Base-by-base conservation (phyloP, 164 flowering plant species). In the Liquidambar formosana region DNA sequence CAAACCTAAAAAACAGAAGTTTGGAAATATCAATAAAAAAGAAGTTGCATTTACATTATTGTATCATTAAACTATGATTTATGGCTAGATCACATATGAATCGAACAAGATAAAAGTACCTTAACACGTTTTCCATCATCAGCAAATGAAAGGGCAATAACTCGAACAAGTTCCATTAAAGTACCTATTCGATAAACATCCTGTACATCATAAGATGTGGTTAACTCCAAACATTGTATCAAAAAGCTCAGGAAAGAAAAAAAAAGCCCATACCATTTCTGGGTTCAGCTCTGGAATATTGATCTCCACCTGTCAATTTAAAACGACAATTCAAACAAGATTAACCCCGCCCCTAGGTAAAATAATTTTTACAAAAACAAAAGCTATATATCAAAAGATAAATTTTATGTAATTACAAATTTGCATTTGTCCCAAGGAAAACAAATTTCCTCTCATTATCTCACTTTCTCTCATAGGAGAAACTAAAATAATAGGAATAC, bases 171-270 rank as follows among this genome's bases (percentile, higher is more conserved):
- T 82, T 91, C 97, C 97, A 94, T 85, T 53, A 94, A 73, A n/a
- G 98, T 94, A 70, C 98, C 98, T 68, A 94, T 94, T 72, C 96
- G 87, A 79, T 94, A 94, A 74, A 94, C 97, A 88, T 92, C 98
- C 97, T 94, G 87, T 66, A 54, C 73, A 80, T 74, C 57, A 78
- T 33, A 79, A 72, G 57, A 74, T 46, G 60, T 67, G 25, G 67
- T 77, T 61, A 70, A 65, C 28, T 65, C 68, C 54, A 47, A 71
- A 57, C n/a, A 58, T n/a, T 51, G 11, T 57, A 27, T 14, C 41
- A 45, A 16, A 61, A 71, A 48, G 22, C 25, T 14, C 25, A 56
- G 8, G n/a, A 71, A 52, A n/a, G 10, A n/a, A 14, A 71, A 27
- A 43, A 68, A 10, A 46, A 18, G 38, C 26, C 51, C 84, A 63